Evolutionary conservation across 208 protist genomes (phyloP), one percentile per base, ranked within the genome.

Genomic region (Tetramitus jugosus): DNA sequence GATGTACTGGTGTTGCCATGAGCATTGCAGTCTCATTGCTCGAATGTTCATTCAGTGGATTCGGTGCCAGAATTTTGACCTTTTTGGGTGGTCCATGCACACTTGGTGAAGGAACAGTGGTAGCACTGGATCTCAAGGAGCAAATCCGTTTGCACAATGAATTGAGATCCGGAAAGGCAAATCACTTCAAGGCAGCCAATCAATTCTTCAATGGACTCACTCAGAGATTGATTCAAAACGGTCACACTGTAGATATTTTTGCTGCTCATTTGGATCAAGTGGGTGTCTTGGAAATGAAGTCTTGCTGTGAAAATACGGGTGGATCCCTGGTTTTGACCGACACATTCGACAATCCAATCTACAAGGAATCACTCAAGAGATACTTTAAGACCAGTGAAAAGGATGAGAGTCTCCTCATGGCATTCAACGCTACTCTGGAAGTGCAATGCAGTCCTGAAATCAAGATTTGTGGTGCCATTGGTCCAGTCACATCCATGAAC

Each of bases 161-260:
- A 83, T 95, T 99, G 53, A 89, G 94, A 64, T 91, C 88, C 23
- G 76, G 80, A 8, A 88, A 85, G 43, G 91, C 90, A 43, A 61
- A 81, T 60, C 87, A 94, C 81, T 95, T 89, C 86, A 82, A 76
- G 40, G 78, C 83, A 8, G 89, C 89, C n/a, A 89, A 84, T 76
- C 64, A 87, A 79, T 96, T 95, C 83, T 99, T 97, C 86, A 87
- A 93, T 46, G 88, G 81, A 13, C 87, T 99, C 1, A 97, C 96
- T 81, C 87, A 92, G 53, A 87, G 92, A 42, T 92, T 96, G 52
- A 93, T 95, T 31, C 79, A 80, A 31, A 91, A 94, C 46, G 95
- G 96, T 7, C 95, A 99, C 89, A 87, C 89, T 8, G 84, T 99
- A 39, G 97, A 97, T 85, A 89, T 96, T 67, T 98, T 98, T 76